phyloP scores from a whole-genome alignment of 2,329 filamentous ascomycete genomes.

The Xylogone sp. region DNA sequence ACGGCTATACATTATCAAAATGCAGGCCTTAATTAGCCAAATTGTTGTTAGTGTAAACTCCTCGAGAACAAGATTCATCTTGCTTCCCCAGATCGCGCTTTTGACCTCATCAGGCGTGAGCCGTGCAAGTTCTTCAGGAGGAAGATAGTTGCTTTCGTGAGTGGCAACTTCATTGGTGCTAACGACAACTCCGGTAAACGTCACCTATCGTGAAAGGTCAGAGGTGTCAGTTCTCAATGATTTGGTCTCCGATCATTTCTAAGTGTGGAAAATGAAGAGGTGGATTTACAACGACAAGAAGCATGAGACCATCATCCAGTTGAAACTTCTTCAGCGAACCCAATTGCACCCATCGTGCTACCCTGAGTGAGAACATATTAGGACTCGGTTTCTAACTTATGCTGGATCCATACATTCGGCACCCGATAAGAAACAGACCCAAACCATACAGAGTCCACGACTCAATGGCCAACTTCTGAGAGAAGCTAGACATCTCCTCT shows the following conservation, averaged over 20 bases:
- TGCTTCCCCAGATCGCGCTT: constrained; percentile 40
- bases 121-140: not conserved
- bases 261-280: not conserved
- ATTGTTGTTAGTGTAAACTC: constrained; percentile 54
- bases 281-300: not conserved
- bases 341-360: constrained; percentile 1
- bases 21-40: constrained; percentile 49
- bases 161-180: not conserved
- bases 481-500: not conserved
- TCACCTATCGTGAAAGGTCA: not conserved
- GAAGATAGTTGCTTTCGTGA: constrained; percentile 1
- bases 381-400: not conserved
- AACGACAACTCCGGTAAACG: not conserved
- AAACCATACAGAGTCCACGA: constrained; percentile 1
- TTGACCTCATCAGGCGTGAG: not conserved
- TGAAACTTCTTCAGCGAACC: not conserved
- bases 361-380: not conserved
- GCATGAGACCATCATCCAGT: not conserved
- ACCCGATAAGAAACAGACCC: not conserved
- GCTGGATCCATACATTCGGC: not conserved
- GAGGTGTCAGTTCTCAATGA: not conserved
- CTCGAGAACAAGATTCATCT: constrained; percentile 57
- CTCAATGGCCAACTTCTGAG: not conserved
- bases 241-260: too few relatives aligned
- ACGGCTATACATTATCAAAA: constrained; percentile 19